Base-by-base conservation (phyloP, 2,329 filamentous ascomycete species). In the Fusarium tanahbumbuense region DNA sequence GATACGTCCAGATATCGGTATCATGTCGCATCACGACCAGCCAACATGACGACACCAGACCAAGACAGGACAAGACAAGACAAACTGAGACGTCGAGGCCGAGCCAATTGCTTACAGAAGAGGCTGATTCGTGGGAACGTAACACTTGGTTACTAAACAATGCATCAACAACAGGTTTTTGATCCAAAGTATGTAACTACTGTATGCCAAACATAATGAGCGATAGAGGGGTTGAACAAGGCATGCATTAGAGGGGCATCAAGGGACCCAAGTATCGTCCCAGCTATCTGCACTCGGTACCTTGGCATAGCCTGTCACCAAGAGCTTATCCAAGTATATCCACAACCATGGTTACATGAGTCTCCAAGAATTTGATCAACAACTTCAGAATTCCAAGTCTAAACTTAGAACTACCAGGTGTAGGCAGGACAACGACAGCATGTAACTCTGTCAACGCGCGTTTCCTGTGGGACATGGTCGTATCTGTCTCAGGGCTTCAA, bases 161-260 rank as follows among this genome's bases (percentile, higher is more conserved):
- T 60, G 48, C 50, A 40, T 47, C 34, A 56, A 37, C 67, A 70
- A 71, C 67, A 70, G 67, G 67, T 70, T 70, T 67, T 70, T 37
- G 23, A 32, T 47, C 37, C 20, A 57, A 66, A 49, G 47, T 13
- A 48, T 41, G 42, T 59, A 56, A 28, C 28, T 28, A 28, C 28
- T 46, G 52, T n/a, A 37, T 37, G 34, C 18, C 48, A 50, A 12
- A 58, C 47, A 41, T 42, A 22, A 28, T 13, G 28, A 58, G 34
- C 32, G 46, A 60, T 44, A 20, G 58, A 64, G 52, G 46, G 45
- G 48, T 56, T 28, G 32, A 15, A 44, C 49, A n/a, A 13, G 37
- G 41, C 18, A 60, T 37, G 47, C 34, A 28, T 56, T 42, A 37
- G 66, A 65, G 64, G 67, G 56, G 59, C 30, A 59, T 53, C 42